These are phyloP conservation scores for Arachis stenosperma DNA, from an alignment of 306 rosid species.

Conservation along the genomic window DNA sequence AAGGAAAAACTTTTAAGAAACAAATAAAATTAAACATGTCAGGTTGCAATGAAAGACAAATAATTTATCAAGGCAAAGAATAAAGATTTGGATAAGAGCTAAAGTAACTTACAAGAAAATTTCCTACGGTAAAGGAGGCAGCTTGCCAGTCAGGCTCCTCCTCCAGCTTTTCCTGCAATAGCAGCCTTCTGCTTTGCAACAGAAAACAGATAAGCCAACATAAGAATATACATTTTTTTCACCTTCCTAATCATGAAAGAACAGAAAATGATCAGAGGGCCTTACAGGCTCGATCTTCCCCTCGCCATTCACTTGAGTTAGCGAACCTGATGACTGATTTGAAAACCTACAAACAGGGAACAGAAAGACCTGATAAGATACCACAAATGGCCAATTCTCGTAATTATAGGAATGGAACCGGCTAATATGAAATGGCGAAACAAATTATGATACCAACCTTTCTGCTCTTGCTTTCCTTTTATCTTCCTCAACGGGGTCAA, in stretches of 20 bases:
- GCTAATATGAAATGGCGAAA: not conserved
- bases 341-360: constrained; percentile 62
- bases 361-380: constrained; percentile 21
- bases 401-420: not conserved
- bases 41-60: not conserved
- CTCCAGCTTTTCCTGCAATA: constrained; percentile 68
- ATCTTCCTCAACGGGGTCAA: constrained; percentile 76
- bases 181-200: constrained; percentile 55
- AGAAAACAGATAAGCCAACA: constrained; percentile 42
- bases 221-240: not conserved
- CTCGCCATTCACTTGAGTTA: constrained; percentile 57
- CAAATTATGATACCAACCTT: constrained; percentile 49
- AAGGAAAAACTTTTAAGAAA: not conserved
- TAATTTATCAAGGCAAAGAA: constrained; percentile 2
- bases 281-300: constrained; percentile 67
- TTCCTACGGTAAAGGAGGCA: constrained; percentile 54
- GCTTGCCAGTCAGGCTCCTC: constrained; percentile 56
- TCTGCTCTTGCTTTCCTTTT: constrained; percentile 81
- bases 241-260: not conserved
- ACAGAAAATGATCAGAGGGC: constrained; percentile 15
- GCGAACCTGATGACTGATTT: constrained; percentile 47
- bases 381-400: not conserved
- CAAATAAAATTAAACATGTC: not conserved
- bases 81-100: not conserved
- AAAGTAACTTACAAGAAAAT: constrained; percentile 39